Percentiles rank a stretch among this genome's conserved stretches.
Conservation (phyloP, 257 asterid species). For the Thymus quinquecostatus region DNA sequence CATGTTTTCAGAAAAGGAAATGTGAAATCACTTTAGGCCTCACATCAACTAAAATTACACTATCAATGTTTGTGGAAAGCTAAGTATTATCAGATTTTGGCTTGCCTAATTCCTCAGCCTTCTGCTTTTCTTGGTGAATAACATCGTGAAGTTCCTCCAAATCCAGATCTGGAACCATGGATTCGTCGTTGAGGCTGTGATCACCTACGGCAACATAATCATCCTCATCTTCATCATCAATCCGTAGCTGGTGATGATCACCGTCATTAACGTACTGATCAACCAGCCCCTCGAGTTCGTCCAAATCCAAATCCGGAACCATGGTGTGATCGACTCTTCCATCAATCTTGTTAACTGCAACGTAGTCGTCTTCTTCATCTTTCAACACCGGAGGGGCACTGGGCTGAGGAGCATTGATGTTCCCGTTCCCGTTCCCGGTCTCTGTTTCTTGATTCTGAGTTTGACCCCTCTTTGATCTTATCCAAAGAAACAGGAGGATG, state of each 20-base stretch:
- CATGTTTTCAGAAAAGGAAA: background rate
- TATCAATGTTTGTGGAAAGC: too few relatives aligned
- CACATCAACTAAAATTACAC: background rate
- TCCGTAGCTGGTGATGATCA: background rate
- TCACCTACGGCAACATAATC: background rate
- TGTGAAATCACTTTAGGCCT: background rate
- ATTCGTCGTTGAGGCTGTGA: slow-evolving; percentile 11
- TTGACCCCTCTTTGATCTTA: slow-evolving; percentile 11
- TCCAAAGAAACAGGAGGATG: background rate
- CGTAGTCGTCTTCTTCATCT: slow-evolving; percentile 26
- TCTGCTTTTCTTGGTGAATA: background rate
- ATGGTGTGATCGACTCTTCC: background rate
- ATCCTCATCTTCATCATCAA: slow-evolving; percentile 6
- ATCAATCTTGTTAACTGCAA: background rate
- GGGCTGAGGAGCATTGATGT: background rate
- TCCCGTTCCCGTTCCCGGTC: background rate
- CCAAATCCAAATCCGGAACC: slow-evolving; percentile 16
- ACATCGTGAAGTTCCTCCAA: slow-evolving; percentile 24
- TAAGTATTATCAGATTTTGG: background rate
- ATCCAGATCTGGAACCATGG: slow-evolving; percentile 36
- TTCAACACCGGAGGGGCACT: background rate
- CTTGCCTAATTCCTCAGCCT: slow-evolving; percentile 1
- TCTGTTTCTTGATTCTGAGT: background rate
- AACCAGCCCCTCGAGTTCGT: slow-evolving; percentile 25
- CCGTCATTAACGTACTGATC: slow-evolving; percentile 21